Percentiles rank a stretch among this genome's conserved stretches.
phyloP scores from a whole-genome alignment of 129 eudicot species.

The Oenanthe sinensis region DNA sequence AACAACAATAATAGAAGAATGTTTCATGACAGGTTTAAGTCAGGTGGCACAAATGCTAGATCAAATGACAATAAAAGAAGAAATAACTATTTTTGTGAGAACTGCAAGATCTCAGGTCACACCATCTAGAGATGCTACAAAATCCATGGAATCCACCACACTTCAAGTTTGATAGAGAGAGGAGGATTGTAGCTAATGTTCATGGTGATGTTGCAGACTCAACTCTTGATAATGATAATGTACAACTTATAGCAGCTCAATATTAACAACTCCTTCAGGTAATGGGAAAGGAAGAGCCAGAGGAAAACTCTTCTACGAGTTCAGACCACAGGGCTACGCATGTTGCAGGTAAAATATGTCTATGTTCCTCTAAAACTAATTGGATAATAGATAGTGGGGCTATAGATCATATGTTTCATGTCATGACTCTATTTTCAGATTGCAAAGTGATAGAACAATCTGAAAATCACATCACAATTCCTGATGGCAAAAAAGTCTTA shows the following conservation, averaged over 20 bases:
- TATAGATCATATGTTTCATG: not conserved
- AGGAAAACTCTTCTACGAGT: fast-evolving
- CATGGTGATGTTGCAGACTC: too few species aligned
- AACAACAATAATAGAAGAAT: too few species aligned
- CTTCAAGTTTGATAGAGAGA: not conserved
- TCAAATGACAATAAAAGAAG: fast-evolving
- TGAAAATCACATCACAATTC: too few species aligned
- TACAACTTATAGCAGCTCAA: not conserved
- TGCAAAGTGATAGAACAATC: too few species aligned
- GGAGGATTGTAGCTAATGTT: not conserved
- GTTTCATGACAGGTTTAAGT: too few species aligned
- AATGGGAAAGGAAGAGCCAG: fast-evolving
- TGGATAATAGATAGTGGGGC: not conserved
- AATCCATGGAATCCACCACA: too few species aligned
- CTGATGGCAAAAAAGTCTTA: not conserved
- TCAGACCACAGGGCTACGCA: not conserved
- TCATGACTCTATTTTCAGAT: not conserved
- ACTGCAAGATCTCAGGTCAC: not conserved
- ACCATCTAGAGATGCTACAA: too few species aligned
- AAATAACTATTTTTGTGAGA: not conserved
- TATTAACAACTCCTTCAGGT: not conserved
- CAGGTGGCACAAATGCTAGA: too few species aligned
- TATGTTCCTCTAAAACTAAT: fast-evolving
- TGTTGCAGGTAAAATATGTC: not conserved
- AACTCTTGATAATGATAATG: fast-evolving